Percentiles rank a stretch among this genome's conserved stretches.
Evolutionary conservation across 345 rosid genomes (phyloP).

Genomic region (Salix udensis): DNA sequence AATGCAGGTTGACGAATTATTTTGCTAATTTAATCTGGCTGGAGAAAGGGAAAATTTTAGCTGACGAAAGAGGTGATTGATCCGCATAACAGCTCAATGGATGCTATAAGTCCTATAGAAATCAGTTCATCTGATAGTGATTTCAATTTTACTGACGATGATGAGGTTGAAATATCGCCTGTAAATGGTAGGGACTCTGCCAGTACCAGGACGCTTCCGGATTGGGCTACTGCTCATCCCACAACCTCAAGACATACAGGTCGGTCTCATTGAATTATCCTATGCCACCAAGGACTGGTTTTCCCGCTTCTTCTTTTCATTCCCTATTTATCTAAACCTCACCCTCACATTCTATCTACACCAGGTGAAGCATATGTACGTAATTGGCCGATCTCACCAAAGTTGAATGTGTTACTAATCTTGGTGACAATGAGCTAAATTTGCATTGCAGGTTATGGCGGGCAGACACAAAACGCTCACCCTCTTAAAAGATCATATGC

Average conservation of each 20-base stretch:
- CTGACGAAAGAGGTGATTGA: neutral
- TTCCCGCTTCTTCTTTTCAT: neutral
- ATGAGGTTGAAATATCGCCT: conserved; percentile 18
- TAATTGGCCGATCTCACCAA: neutral
- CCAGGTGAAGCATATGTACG: neutral
- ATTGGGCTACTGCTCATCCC: conserved; percentile 26
- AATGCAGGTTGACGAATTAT: conserved; percentile 30
- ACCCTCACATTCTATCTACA: neutral
- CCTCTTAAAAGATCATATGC: conserved; percentile 28
- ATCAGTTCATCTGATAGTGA: conserved; percentile 91
- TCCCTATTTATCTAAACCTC: neutral
- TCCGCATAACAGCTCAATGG: conserved; percentile 20
- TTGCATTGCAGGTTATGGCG: conserved; percentile 41
- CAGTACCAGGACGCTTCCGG: conserved; percentile 44
- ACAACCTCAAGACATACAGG: conserved; percentile 31
- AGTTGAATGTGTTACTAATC: neutral
- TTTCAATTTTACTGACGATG: conserved; percentile 38
- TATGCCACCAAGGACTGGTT: neutral
- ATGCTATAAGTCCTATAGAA: conserved; percentile 47
- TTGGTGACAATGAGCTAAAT: neutral
- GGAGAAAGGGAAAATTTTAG: neutral
- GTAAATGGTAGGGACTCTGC: conserved; percentile 20
- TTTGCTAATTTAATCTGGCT: conserved; percentile 1
- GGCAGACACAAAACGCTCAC: conserved; percentile 20
- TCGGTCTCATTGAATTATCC: conserved; percentile 8